Base-by-base conservation (phyloP, 345 rosid species). In the Populus euphratica region DNA sequence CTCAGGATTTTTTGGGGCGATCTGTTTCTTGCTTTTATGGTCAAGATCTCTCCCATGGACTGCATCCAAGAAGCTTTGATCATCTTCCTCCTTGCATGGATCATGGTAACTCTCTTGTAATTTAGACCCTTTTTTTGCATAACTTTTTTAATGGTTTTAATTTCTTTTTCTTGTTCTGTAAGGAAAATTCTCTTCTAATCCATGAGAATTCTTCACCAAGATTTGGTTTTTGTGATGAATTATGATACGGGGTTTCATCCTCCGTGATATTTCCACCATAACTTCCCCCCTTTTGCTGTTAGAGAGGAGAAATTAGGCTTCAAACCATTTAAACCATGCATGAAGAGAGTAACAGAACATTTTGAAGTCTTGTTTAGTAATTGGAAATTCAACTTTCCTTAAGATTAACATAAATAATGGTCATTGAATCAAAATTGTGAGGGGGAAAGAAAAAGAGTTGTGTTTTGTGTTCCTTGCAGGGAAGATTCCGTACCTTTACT, bases 1-100 rank as follows among this genome's bases (percentile, higher is more conserved):
- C 35, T 82, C 88, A 81, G 92, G 90, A 81, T 80, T 85, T 84
- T 29, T 11, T 49, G 41, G 63, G 63, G 63, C 21, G 25, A 50
- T 69, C 23, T 44, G 31, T 5, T n/a, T 39, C n/a, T 68, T 52
- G 9, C 47, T 38, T 29, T 23, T 20, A 66, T 12, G 23, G 73
- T n/a, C 69, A 49, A 73, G 75, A 77, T 69, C 70, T 41, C 54
- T 18, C 13, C 41, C n/a, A 11, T 29, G 33, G 1, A 56, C 27
- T 11, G 36, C 65, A 36, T 39, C 8, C 39, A 72, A 65, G 33
- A 56, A 25, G 59, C 77, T 54, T 59, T 64, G 11, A 65, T 59
- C 41, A 7, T 35, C 76, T 47, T 13, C 29, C 25, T 71, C 38
- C 18, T 38, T 39, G 39, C 66, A 63, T 64, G 78, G 33, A 47